Evolutionary conservation across 192 early-diverging fungal species (phyloP).

Genomic region (Oehlia diaphana): DNA sequence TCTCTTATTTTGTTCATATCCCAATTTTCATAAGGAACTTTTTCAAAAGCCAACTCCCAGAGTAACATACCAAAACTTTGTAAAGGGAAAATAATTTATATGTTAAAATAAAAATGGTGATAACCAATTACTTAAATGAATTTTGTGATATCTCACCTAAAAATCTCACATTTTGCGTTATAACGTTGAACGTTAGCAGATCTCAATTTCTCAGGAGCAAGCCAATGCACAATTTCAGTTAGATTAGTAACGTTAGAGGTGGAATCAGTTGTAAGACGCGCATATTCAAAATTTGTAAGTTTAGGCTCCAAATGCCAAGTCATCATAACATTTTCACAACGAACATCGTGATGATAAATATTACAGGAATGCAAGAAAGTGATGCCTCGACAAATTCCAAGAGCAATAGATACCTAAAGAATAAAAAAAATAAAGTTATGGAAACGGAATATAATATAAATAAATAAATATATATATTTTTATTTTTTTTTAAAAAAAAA

Average conservation of each 20-base stretch:
- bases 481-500: no score
- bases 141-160: neutral
- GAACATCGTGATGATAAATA: slow-evolving; percentile 23
- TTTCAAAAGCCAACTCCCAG: slow-evolving; percentile 8
- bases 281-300: slow-evolving; percentile 23
- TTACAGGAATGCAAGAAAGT: slow-evolving; percentile 8
- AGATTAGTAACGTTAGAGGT: neutral
- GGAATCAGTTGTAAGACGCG: neutral
- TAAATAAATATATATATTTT: no score
- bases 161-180: slow-evolving; percentile 23
- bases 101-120: neutral
- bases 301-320: slow-evolving; percentile 4
- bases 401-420: neutral
- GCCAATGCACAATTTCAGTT: slow-evolving; percentile 14
- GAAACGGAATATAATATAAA: no score
- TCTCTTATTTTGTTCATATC: slow-evolving; percentile 5
- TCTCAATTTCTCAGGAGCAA: slow-evolving; percentile 25
- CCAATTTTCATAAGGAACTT: slow-evolving; percentile 9
- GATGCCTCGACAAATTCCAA: slow-evolving; percentile 21
- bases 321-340: slow-evolving; percentile 27
- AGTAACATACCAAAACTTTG: slow-evolving; percentile 12
- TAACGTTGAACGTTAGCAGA: neutral
- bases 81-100: neutral
- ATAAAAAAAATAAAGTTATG: neutral
- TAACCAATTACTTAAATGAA: neutral